Conservation (phyloP, 176 grass and related monocot genomes). For the Sorghum bicolor region Sorghum_bicolor_NCBIv3 NC_012873.2:57727001-57727500, state of each 20-base stretch:
- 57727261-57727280: neutral
- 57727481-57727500: neutral
- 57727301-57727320: neutral
- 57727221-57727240: slow-evolving; percentile 15
- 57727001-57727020: neutral
- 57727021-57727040: neutral
- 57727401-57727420: slow-evolving; percentile 8
- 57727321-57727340: neutral
- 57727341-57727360: neutral
- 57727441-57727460: neutral
- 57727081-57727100: neutral
- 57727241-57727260: neutral
- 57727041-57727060: neutral
- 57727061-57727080: neutral
- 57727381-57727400: neutral
- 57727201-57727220: slow-evolving; percentile 11
- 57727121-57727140: neutral
- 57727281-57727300: neutral
- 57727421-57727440: slow-evolving; percentile 2
- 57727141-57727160: slow-evolving; percentile 16
- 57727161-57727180: neutral
- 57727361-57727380: neutral
- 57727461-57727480: neutral
- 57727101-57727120: neutral
- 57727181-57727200: neutral